These are phyloP conservation scores for Salix brachista DNA, from an alignment of 345 rosid genomes.

Conservation along the genomic window DNA sequence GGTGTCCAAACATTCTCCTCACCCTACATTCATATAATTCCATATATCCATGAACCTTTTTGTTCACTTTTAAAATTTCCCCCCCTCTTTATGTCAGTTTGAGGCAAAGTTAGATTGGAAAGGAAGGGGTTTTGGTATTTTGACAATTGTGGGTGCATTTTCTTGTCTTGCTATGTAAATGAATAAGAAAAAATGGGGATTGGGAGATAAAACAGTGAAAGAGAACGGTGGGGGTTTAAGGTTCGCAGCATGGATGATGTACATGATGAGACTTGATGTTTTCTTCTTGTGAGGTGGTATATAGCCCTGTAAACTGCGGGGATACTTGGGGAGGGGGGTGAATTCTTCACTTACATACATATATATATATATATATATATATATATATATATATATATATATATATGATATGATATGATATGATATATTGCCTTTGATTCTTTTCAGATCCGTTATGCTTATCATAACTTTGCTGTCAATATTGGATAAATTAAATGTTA, in stretches of 20 bases:
- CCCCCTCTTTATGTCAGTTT: conserved; percentile 16
- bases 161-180: conserved; percentile 35
- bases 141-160: conserved; percentile 26
- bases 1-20: conserved; percentile 17
- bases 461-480: background rate
- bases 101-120: conserved; percentile 15
- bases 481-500: background rate
- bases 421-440: conserved; percentile 19
- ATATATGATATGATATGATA: background rate
- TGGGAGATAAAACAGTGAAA: conserved; percentile 12
- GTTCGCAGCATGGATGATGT: conserved; percentile 30
- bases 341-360: conserved; percentile 27
- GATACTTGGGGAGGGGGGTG: conserved; percentile 27
- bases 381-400: background rate
- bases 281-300: conserved; percentile 22
- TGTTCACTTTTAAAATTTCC: conserved; percentile 8
- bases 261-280: conserved; percentile 24
- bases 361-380: background rate
- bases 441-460: conserved; percentile 7
- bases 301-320: conserved; percentile 36
- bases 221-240: background rate
- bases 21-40: conserved; percentile 22
- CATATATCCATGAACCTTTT: conserved; percentile 22
- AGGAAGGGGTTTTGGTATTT: conserved; percentile 2
- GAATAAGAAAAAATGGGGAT: conserved; percentile 29